Evolutionary conservation across 2,329 filamentous ascomycete species (phyloP).

Genomic region (Acephala macrosclerotiorum): DNA sequence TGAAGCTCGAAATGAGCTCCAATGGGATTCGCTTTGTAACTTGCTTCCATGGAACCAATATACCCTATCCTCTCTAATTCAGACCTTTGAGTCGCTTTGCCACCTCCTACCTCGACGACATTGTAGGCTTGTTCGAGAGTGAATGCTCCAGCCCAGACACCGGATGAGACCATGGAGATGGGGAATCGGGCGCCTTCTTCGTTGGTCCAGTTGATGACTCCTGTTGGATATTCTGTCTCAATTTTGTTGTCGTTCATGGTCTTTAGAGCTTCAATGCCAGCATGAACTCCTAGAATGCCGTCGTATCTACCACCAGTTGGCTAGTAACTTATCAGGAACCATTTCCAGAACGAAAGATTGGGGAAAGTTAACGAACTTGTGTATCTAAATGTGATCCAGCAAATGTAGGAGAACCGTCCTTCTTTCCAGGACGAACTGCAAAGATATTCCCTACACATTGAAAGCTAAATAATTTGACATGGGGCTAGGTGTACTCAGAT

Average conservation of each 20-base stretch:
- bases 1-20: slow-evolving; percentile 85
- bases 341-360: slow-evolving; percentile 43
- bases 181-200: slow-evolving; percentile 86
- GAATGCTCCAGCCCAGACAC: slow-evolving; percentile 78
- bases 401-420: slow-evolving; percentile 67
- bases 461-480: neutral
- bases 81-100: slow-evolving; percentile 67
- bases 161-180: slow-evolving; percentile 75
- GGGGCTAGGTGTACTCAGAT: neutral
- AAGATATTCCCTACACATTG: slow-evolving; percentile 67
- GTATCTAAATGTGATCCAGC: slow-evolving; percentile 76
- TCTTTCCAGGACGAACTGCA: slow-evolving; percentile 70
- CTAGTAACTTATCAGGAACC: slow-evolving; percentile 44
- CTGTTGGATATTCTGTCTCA: slow-evolving; percentile 65
- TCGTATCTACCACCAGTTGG: slow-evolving; percentile 74
- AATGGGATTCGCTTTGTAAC: slow-evolving; percentile 67
- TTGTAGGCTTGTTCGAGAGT: slow-evolving; percentile 67
- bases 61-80: slow-evolving; percentile 78
- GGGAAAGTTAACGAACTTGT: slow-evolving; percentile 46
- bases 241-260: slow-evolving; percentile 71
- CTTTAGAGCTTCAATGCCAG: slow-evolving; percentile 76
- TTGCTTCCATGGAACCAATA: slow-evolving; percentile 64
- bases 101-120: slow-evolving; percentile 67
- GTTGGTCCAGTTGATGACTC: slow-evolving; percentile 64
- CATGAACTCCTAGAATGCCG: slow-evolving; percentile 77